These are phyloP conservation scores for Bipolaris bicolor DNA, from an alignment of 2,329 filamentous ascomycete genomes.

Conservation along the genomic window DNA sequence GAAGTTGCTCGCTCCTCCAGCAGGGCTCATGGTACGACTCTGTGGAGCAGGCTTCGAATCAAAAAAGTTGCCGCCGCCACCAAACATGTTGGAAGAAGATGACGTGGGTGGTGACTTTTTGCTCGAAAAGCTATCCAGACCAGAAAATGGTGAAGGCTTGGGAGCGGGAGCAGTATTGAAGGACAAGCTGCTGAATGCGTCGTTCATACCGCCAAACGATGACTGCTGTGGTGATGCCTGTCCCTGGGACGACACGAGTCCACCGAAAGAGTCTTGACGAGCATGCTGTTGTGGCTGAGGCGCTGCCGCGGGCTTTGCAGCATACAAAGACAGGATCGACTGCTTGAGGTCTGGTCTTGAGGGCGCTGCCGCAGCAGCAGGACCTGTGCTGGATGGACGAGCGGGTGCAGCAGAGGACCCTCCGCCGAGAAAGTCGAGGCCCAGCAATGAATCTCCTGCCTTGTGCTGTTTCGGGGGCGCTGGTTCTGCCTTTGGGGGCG, in stretches of 20 bases:
- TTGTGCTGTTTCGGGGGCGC: constrained; percentile 67
- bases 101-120: constrained; percentile 47
- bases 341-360: constrained; percentile 95
- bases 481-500: constrained; percentile 70
- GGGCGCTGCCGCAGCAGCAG: constrained; percentile 61
- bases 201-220: constrained; percentile 71
- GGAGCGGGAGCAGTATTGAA: constrained; percentile 59
- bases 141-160: constrained; percentile 70
- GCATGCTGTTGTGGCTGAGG: constrained; percentile 60
- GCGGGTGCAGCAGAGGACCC: constrained; percentile 69
- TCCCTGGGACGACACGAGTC: constrained; percentile 55
- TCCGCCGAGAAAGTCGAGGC: constrained; percentile 88
- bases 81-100: constrained; percentile 57
- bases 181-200: constrained; percentile 77
- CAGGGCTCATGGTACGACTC: constrained; percentile 59
- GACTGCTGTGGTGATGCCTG: constrained; percentile 49
- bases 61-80: constrained; percentile 82
- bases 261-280: constrained; percentile 55
- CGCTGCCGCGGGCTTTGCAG: constrained; percentile 74
- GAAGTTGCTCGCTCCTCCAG: constrained; percentile 66
- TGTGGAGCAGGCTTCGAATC: constrained; percentile 65
- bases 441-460: constrained; percentile 82
- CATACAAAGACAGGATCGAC: constrained; percentile 94
- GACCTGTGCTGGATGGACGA: constrained; percentile 80
- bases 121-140: constrained; percentile 61